phyloP scores from a whole-genome alignment of 2,329 filamentous ascomycete genomes.

The Cercospora berteroae region DNA sequence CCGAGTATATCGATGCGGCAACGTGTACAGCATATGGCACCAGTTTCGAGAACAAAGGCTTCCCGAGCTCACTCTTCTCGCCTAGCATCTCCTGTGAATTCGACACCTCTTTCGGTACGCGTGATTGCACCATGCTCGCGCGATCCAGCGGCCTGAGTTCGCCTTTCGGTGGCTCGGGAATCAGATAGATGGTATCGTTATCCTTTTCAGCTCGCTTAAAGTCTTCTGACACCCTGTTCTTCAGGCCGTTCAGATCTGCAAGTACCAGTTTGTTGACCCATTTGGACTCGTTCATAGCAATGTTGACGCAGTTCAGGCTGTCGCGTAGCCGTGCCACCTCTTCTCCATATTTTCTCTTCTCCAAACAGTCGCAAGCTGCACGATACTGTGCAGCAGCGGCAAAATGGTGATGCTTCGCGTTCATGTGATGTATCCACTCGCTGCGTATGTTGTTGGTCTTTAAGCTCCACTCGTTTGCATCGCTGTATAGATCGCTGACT shows the following conservation, averaged over 20 bases:
- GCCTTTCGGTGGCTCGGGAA: slow-evolving; percentile 80
- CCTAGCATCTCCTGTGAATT: slow-evolving; percentile 78
- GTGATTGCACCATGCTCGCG: slow-evolving; percentile 80
- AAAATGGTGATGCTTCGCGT: slow-evolving; percentile 95
- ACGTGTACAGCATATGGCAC: slow-evolving; percentile 96
- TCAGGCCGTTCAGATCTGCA: slow-evolving; percentile 78
- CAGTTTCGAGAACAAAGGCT: slow-evolving; percentile 81
- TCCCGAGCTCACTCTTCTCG: slow-evolving; percentile 72
- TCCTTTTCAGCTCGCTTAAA: slow-evolving; percentile 91
- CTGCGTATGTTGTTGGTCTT: slow-evolving; percentile 87
- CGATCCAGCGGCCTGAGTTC: slow-evolving; percentile 83
- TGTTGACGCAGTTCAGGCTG: slow-evolving; percentile 75
- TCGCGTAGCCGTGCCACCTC: slow-evolving; percentile 86
- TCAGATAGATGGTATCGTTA: slow-evolving; percentile 91
- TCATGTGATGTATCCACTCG: slow-evolving; percentile 97
- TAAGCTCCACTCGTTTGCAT: slow-evolving; percentile 79
- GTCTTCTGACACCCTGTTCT: slow-evolving; percentile 79
- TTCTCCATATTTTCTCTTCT: slow-evolving; percentile 92
- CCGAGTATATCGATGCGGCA: slow-evolving; percentile 91
- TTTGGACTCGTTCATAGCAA: slow-evolving; percentile 79
- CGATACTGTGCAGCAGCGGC: slow-evolving; percentile 92
- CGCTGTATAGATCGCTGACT: slow-evolving; percentile 85
- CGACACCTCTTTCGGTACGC: slow-evolving; percentile 76
- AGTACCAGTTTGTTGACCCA: slow-evolving; percentile 80
- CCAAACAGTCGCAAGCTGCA: slow-evolving; percentile 83